Base-by-base conservation (phyloP, 257 asterid species). In the Solanum gandarillasii region DNA sequence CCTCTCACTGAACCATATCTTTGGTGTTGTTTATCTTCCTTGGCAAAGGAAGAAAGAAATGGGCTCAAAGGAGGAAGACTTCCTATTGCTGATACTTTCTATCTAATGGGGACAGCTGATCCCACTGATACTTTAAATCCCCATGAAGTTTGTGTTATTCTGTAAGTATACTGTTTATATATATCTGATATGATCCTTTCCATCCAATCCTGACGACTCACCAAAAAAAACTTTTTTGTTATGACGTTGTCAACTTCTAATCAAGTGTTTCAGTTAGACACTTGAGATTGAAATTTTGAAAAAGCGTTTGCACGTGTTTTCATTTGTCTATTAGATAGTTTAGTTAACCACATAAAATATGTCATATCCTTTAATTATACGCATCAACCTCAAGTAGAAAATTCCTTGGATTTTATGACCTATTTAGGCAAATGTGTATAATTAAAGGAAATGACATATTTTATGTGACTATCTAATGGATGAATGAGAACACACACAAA, bases 81-180 rank as follows among this genome's bases (percentile, higher is more conserved):
- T 84, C 96, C 98, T 46, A 89, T 96, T 84, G 87, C 87, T 23
- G 97, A 96, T 87, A 94, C 95, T 93, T 93, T 91, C 91, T 96
- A 96, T 90, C 88, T 96, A 88, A 96, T 96, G 93, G 99, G 99
- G 58, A 96, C 98, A 12, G 94, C 94, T 84, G 99, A 96, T 89
- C 99, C 99, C 14, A 94, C 98, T 4, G 95, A 94, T 68, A 74
- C 91, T 52, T 88, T 96, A 87, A 88, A 93, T 7, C 84, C 86
- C 52, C 88, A 94, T 89, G 91, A 96, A 95, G 98, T 96, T 67
- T 96, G 96, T 81, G 94, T 96, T 74, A 94, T 96, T 91, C 93
- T 93, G 99, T 95, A 94, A 9, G 99, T 93, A 21, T 23, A 52
- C 60, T 87, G 32, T 52, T 35, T 43, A n/a, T 4, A 21, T 83